Evolutionary conservation across 352 stramenopile genomes (phyloP).

Genomic region (Hyaloperonospora arabidopsidis): DNA sequence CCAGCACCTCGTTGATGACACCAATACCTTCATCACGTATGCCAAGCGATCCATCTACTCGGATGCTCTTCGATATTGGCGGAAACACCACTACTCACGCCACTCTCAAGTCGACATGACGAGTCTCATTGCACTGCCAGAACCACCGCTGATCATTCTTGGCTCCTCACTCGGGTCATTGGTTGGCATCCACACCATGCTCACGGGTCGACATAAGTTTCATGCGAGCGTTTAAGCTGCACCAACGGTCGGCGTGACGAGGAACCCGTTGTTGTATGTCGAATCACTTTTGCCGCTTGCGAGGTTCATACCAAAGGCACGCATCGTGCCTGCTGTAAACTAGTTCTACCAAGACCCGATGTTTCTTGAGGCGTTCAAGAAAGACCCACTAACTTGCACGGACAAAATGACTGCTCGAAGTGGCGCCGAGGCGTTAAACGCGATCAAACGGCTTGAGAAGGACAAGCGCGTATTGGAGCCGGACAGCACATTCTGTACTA

Average conservation of each 20-base stretch:
- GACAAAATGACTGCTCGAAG: conserved; percentile 37
- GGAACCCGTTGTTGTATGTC: conserved; percentile 32
- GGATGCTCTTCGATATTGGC: conserved; percentile 22
- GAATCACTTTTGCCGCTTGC: conserved; percentile 33
- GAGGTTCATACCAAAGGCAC: conserved; percentile 26
- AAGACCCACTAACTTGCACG: conserved; percentile 38
- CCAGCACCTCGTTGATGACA: conserved; percentile 30
- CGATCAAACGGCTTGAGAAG: conserved; percentile 27
- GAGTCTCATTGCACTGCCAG: conserved; percentile 6
- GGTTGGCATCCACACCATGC: conserved; percentile 44
- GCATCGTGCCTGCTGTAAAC: conserved; percentile 45
- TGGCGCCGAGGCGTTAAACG: conserved; percentile 24
- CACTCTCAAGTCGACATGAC: conserved; percentile 21
- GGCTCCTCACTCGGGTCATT: conserved; percentile 53
- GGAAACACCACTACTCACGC: conserved; percentile 23
- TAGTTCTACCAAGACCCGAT: conserved; percentile 28
- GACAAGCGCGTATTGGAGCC: conserved; percentile 25
- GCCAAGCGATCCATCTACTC: conserved; percentile 22
- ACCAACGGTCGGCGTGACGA: conserved; percentile 45
- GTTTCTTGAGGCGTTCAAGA: conserved; percentile 39
- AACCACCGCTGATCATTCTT: conserved; percentile 34
- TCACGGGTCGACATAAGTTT: conserved; percentile 43
- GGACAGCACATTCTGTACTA: conserved; percentile 23
- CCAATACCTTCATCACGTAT: conserved; percentile 32
- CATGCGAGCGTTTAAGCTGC: conserved; percentile 40